phyloP scores from a whole-genome alignment of 2,329 filamentous ascomycete genomes.

The Exophiala mesophila region DNA sequence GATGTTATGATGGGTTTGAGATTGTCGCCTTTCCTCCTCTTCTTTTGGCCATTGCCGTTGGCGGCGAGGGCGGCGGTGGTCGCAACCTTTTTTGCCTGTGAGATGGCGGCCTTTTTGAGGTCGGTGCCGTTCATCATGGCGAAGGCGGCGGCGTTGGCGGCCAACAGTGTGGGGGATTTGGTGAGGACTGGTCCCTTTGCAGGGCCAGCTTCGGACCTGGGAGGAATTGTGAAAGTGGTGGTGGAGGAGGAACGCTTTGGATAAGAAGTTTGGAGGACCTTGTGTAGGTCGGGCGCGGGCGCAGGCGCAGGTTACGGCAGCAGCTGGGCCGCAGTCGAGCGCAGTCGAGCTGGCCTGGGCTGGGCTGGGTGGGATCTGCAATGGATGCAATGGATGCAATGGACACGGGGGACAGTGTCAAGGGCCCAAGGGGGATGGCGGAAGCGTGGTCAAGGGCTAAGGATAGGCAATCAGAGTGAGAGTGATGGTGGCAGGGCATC shows the following conservation, averaged over 20 bases:
- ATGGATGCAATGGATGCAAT: background rate
- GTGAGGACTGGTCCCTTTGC: constrained; percentile 25
- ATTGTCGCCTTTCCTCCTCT: constrained; percentile 59
- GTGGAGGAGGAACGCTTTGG: background rate
- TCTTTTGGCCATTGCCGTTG: constrained; percentile 57
- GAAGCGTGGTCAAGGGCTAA: background rate
- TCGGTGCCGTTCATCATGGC: constrained; percentile 59
- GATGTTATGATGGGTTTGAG: constrained; percentile 64
- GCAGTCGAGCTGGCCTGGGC: background rate
- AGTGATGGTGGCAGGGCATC: background rate
- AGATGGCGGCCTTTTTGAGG: constrained; percentile 60
- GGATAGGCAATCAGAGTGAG: background rate
- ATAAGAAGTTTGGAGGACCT: background rate
- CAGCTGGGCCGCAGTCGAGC: background rate
- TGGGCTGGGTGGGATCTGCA: background rate
- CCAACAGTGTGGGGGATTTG: constrained; percentile 18
- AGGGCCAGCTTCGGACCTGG: constrained; percentile 25
- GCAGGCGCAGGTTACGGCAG: too few species aligned
- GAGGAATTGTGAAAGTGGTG: constrained; percentile 23
- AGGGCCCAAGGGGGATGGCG: background rate
- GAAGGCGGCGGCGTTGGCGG: constrained; percentile 25
- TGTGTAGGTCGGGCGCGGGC: background rate
- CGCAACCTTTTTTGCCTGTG: constrained; percentile 62
- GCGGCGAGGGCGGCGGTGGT: constrained; percentile 41
- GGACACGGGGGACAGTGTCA: background rate